Base-by-base conservation (phyloP, 257 asterid genomes). In the Scutellaria barbata region DNA sequence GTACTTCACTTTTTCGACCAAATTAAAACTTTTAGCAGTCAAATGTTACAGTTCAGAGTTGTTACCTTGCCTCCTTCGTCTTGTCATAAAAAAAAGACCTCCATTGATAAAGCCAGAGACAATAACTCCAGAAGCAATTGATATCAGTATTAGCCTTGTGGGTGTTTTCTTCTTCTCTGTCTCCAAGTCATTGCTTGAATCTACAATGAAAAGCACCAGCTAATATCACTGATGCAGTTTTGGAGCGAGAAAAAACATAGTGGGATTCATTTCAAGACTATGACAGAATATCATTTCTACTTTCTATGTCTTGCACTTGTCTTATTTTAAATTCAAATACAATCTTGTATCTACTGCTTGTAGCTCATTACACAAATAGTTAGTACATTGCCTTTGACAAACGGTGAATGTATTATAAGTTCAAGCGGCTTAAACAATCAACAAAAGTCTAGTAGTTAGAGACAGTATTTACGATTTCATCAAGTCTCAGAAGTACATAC, bases 121-220 rank as follows among this genome's bases (percentile, higher is more conserved):
- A 54, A 75, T n/a, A 75, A 68, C 57, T 58, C 79, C 79, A 14
- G 33, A 37, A 58, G 55, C 74, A 5, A 14, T 10, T 22, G 74
- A 67, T 50, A 67, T 40, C n/a, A 68, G 47, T 41, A 66, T 25
- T 51, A 75, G 63, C 58, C 33, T 60, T 3, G 5, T 14, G 13
- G 65, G 57, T 17, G 16, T 8, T 43, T 5, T 39, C 73, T 60
- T 37, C 5, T 58, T 17, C 33, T 47, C 17, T 20, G 45, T 8
- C 43, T 68, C 46, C 14, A 14, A 13, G 18, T 30, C 57, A 10
- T 1, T 14, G 47, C 2, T 43, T 5, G 30, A 7, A 60, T 39
- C 47, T 60, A 18, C 39, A 41, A 62, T 16, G 6, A 41, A 13
- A 41, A 41, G 39, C 17, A 62, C 5, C 3, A 43, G 8, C 17